These are phyloP conservation scores for Brasenia schreberi DNA, from an alignment of 164 flowering plant genomes.

Conservation along the genomic window DNA sequence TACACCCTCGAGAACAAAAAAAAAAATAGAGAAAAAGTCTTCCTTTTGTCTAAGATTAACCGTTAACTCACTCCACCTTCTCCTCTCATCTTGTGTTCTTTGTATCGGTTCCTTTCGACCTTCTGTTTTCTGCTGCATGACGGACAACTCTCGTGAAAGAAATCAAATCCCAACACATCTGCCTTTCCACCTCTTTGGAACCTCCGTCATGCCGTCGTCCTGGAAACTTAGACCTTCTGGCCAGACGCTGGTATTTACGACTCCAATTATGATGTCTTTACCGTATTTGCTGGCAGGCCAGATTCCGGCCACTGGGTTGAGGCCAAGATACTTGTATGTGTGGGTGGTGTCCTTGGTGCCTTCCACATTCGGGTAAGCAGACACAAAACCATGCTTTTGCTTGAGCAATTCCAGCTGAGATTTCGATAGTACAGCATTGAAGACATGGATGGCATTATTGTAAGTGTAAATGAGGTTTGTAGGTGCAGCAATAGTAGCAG, in stretches of 20 bases:
- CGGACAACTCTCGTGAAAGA: too few species aligned
- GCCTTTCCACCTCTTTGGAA: constrained; percentile 21
- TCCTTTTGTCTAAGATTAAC: too few species aligned
- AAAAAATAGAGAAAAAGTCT: too few species aligned
- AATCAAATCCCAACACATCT: too few species aligned
- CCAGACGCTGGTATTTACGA: constrained; percentile 15
- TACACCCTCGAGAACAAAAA: too few species aligned
- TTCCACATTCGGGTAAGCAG: constrained; percentile 1
- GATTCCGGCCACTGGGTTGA: constrained; percentile 5
- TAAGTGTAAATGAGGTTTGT: constrained; percentile 11
- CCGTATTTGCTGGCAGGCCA: constrained; percentile 18
- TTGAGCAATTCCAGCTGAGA: constrained; percentile 12
- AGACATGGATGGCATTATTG: constrained; percentile 19
- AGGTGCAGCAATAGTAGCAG: neutral
- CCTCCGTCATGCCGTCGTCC: constrained; percentile 9
- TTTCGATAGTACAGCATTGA: constrained; percentile 12
- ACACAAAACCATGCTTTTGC: constrained; percentile 6
- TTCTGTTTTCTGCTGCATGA: too few species aligned
- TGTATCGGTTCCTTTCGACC: too few species aligned
- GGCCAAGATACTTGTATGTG: constrained; percentile 12
- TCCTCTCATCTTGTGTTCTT: too few species aligned
- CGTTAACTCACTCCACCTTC: too few species aligned
- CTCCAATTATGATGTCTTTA: constrained; percentile 16
- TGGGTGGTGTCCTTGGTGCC: constrained; percentile 15
- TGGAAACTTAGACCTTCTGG: constrained; percentile 13